Evolutionary conservation across 257 asterid species (phyloP), one percentile per base, ranked within the genome.

Genomic region (Solanum virginianum): DNA sequence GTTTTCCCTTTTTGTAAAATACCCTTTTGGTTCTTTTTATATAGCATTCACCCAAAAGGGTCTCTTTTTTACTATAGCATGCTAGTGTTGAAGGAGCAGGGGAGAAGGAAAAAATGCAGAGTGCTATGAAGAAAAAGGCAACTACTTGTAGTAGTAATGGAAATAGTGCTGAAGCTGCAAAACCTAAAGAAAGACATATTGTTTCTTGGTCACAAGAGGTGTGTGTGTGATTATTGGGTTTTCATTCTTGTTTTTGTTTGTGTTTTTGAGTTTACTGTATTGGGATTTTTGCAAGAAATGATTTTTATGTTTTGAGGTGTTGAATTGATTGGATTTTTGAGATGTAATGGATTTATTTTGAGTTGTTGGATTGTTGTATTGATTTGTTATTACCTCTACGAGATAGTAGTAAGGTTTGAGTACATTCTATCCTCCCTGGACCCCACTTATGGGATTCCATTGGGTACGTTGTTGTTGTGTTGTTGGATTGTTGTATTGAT

Each of bases 121-220:
- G 86, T 86, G 43, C n/a, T 65, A 90, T 89, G 95, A 94, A 89
- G 98, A 90, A 86, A 90, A 92, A 87, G 90, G 60, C 63, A 41
- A 84, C 43, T 32, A 41, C 22, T 88, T 47, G 43, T 26, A 26
- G 72, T 65, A 65, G 72, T 65, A 65, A 65, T 65, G 72, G 62
- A 49, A 88, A 51, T 85, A 68, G 41, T 66, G 66, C 85, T 88
- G 93, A 88, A 71, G 87, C 86, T 83, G 91, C 93, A 6, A 96
- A 96, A 83, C 95, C 89, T 90, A 96, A 95, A 81, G 97, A 94
- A 72, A 94, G 98, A 84, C 99, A 92, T 91, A 97, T 97, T 77
- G 99, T 95, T 86, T 97, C 99, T 80, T 97, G 99, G 99, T 94
- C 99, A 84, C 96, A 90, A 88, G 99, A 97, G 99, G 99, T 96